Percentiles rank a stretch among this genome's conserved stretches.
Conservation (phyloP, 1,139 yeast genomes). For the Nadsonia commutata region DNA sequence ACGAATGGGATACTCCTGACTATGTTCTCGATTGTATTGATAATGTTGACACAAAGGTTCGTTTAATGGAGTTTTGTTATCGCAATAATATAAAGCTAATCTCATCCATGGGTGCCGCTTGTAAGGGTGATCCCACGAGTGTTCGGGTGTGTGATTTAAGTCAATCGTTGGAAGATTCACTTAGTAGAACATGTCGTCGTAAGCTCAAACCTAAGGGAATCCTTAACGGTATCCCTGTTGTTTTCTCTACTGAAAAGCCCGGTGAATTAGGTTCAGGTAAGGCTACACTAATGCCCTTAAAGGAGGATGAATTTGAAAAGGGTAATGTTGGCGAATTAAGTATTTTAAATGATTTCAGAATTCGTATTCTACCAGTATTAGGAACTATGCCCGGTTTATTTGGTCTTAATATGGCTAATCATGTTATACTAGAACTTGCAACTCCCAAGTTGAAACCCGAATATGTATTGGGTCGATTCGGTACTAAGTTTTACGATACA, state of each 20-base stretch:
- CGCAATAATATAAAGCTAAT: constrained; percentile 41
- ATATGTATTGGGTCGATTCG: constrained; percentile 3
- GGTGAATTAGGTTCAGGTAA: constrained; percentile 34
- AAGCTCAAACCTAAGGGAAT: constrained; percentile 71
- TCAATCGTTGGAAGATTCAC: constrained; percentile 78
- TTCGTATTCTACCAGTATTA: constrained; percentile 81
- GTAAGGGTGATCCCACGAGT: constrained; percentile 76
- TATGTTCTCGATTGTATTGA: constrained; percentile 90
- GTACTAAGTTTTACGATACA: constrained; percentile 42
- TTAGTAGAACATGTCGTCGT: constrained; percentile 78
- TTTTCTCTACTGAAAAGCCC: constrained; percentile 90
- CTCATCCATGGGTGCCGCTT: constrained; percentile 93
- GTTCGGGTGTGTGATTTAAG: constrained; percentile 68
- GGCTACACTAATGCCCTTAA: constrained; percentile 71
- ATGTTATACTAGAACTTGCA: constrained; percentile 64
- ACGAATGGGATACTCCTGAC: constrained; percentile 20
- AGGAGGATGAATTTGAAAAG: constrained; percentile 60
- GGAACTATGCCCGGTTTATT: constrained; percentile 96
- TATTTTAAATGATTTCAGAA: constrained; percentile 79
- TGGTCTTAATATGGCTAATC: constrained; percentile 80
- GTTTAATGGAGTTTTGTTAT: constrained; percentile 61
- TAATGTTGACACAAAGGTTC: constrained; percentile 89
- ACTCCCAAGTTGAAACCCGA: constrained; percentile 25
- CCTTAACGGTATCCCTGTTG: constrained; percentile 63
- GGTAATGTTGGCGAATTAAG: constrained; percentile 82